Evolutionary conservation across 768 basidiomycete genomes (phyloP).

Genomic region (Favolaschia claudopus): DNA sequence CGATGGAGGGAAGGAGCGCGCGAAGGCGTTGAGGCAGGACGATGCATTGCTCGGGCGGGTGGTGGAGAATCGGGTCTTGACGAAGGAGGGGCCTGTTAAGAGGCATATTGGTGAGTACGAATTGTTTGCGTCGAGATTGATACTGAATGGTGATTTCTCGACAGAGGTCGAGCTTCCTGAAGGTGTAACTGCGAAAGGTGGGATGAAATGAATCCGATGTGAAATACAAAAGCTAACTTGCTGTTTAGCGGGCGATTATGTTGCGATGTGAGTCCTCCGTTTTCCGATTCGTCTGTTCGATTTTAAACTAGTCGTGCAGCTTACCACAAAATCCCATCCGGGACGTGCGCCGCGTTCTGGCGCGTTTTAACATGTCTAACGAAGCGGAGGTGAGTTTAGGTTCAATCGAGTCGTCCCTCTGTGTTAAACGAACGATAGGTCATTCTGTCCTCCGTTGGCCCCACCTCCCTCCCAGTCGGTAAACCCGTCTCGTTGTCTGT

Average conservation of each 20-base stretch:
- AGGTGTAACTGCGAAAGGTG: constrained; percentile 41
- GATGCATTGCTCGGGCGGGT: constrained; percentile 49
- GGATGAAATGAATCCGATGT: background rate
- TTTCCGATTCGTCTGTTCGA: background rate
- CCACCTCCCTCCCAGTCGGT: constrained; percentile 49
- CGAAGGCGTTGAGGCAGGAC: constrained; percentile 43
- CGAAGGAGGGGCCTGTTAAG: constrained; percentile 46
- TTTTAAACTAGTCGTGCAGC: constrained; percentile 26
- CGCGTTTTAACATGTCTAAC: constrained; percentile 44
- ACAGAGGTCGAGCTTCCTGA: constrained; percentile 50
- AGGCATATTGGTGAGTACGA: constrained; percentile 48
- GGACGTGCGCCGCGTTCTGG: constrained; percentile 47
- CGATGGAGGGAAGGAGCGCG: constrained; percentile 41
- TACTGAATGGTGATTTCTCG: background rate
- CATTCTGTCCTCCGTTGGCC: constrained; percentile 43
- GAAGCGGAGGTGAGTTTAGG: constrained; percentile 44
- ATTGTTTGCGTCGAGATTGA: background rate
- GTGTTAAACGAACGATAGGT: constrained; percentile 36
- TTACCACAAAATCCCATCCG: constrained; percentile 49
- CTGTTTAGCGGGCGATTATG: constrained; percentile 51
- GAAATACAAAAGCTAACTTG: background rate
- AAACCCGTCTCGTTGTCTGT: constrained; percentile 44
- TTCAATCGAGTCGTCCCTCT: background rate
- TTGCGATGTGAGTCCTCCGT: constrained; percentile 44
- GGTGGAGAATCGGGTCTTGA: constrained; percentile 47